Evolutionary conservation across 2,329 filamentous ascomycete species (phyloP).

Genomic region (Neobulgaria alba): DNA sequence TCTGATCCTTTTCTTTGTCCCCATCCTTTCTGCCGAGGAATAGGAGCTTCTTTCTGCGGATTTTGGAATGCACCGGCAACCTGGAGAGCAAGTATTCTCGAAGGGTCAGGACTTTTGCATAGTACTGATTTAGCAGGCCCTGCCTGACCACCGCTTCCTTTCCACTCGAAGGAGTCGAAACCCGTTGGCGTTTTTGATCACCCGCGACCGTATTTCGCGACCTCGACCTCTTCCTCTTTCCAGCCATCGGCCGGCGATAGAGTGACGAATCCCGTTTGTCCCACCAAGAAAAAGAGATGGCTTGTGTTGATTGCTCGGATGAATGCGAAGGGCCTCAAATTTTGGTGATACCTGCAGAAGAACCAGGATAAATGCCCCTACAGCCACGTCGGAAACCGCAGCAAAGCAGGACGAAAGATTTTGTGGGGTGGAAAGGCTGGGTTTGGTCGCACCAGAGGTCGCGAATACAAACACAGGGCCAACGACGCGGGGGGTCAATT

Average conservation of each 20-base stretch:
- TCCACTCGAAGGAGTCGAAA: constrained; percentile 5
- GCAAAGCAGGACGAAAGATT: too few relatives aligned
- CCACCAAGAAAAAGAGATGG: neutral
- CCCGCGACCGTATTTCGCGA: constrained; percentile 10
- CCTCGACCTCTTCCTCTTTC: constrained; percentile 34
- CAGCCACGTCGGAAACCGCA: too few relatives aligned
- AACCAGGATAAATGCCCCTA: neutral
- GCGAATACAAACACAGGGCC: too few relatives aligned
- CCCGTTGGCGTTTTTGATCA: constrained; percentile 24
- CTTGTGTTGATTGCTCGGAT: neutral
- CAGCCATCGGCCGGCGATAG: constrained; percentile 26
- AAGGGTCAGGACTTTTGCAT: constrained; percentile 55
- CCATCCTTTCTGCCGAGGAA: constrained; percentile 26
- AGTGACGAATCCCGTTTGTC: neutral
- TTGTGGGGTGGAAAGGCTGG: too few relatives aligned
- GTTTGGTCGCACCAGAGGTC: too few relatives aligned
- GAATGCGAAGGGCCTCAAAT: neutral
- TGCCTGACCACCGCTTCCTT: constrained; percentile 36
- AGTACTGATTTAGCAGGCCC: constrained; percentile 61
- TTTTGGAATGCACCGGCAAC: constrained; percentile 58
- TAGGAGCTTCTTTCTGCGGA: constrained; percentile 49
- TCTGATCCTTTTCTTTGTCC: constrained; percentile 6
- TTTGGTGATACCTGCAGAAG: neutral
- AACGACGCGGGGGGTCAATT: too few relatives aligned
- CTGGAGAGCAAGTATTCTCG: constrained; percentile 60